Evolutionary conservation across 2,329 filamentous ascomycete genomes (phyloP).

Genomic region (Exophiala xenobiotica): DNA sequence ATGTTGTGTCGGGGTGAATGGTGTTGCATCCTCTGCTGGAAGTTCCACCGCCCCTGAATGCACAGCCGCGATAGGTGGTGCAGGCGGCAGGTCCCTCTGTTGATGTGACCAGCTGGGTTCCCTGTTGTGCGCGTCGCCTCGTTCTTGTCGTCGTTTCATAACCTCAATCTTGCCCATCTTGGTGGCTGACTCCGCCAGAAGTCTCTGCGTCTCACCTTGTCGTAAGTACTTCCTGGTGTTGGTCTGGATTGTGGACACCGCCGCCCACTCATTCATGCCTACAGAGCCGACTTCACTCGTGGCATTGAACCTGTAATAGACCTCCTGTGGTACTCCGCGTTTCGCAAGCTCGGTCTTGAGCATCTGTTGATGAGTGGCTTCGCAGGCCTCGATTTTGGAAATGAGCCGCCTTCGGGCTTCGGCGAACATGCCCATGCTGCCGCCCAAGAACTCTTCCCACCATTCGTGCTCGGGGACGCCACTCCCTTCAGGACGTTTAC

Average conservation of each 20-base stretch:
- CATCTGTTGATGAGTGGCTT: conserved; percentile 86
- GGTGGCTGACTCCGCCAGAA: conserved; percentile 72
- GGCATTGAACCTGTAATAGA: conserved; percentile 96
- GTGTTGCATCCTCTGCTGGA: conserved; percentile 52
- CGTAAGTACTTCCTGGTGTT: conserved; percentile 81
- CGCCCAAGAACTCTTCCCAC: conserved; percentile 82
- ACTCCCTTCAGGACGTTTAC: conserved; percentile 73
- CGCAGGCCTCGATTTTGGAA: conserved; percentile 91
- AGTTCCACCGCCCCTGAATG: conserved; percentile 57
- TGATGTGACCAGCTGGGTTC: conserved; percentile 32
- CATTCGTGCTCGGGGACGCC: conserved; percentile 70
- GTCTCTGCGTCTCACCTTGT: conserved; percentile 69
- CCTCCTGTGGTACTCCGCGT: conserved; percentile 78
- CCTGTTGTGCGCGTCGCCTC: conserved; percentile 35
- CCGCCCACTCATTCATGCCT: conserved; percentile 95
- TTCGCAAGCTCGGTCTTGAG: conserved; percentile 71
- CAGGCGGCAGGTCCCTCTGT: conserved; percentile 33
- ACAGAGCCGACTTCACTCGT: conserved; percentile 75
- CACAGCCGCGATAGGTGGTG: conserved; percentile 41
- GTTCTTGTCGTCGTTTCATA: conserved; percentile 67
- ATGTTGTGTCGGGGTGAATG: conserved; percentile 31
- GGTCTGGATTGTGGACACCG: conserved; percentile 91
- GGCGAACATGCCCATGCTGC: conserved; percentile 77
- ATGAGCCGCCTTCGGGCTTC: conserved; percentile 84
- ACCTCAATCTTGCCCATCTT: conserved; percentile 82